Percentiles rank a stretch among this genome's conserved stretches.
These are phyloP conservation scores for Xerocomellus dryophilus DNA, from an alignment of 768 basidiomycete species.

Conservation along the genomic window DNA sequence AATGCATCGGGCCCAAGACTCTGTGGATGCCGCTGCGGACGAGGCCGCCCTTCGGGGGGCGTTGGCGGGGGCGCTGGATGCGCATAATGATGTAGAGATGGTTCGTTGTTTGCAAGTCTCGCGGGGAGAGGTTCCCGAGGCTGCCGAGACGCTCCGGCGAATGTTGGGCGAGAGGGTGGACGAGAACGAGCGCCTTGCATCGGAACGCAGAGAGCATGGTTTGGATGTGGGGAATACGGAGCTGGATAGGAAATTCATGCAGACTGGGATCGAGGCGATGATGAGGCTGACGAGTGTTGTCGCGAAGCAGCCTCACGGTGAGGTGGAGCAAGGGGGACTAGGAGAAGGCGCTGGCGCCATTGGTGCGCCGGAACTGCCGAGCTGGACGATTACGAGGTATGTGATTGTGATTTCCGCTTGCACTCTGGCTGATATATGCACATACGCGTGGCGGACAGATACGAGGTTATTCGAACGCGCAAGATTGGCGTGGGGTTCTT, in stretches of 20 bases:
- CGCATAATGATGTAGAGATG: conserved; percentile 19
- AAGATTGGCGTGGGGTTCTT: conserved; percentile 74
- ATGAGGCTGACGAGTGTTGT: conserved; percentile 49
- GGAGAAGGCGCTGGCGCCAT: background rate
- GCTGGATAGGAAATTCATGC: conserved; percentile 62
- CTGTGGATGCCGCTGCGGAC: conserved; percentile 21
- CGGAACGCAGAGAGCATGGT: background rate
- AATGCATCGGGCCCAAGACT: conserved; percentile 23
- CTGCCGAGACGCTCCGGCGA: conserved; percentile 23
- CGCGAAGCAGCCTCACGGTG: background rate
- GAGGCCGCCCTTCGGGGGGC: conserved; percentile 23
- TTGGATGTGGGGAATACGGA: background rate
- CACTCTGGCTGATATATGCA: background rate
- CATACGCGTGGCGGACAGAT: conserved; percentile 34
- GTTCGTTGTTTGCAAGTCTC: conserved; percentile 23
- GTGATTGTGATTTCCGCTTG: background rate
- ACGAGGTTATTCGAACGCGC: conserved; percentile 69
- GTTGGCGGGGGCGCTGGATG: conserved; percentile 14
- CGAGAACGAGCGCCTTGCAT: background rate
- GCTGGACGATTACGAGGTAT: conserved; percentile 74
- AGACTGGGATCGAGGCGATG: conserved; percentile 69
- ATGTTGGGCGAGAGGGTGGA: conserved; percentile 1
- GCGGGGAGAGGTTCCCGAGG: conserved; percentile 23
- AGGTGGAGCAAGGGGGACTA: background rate
- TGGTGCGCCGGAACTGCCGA: conserved; percentile 42